Evolutionary conservation across 257 asterid genomes (phyloP).

Genomic region (Solanum pinnatisectum): DNA sequence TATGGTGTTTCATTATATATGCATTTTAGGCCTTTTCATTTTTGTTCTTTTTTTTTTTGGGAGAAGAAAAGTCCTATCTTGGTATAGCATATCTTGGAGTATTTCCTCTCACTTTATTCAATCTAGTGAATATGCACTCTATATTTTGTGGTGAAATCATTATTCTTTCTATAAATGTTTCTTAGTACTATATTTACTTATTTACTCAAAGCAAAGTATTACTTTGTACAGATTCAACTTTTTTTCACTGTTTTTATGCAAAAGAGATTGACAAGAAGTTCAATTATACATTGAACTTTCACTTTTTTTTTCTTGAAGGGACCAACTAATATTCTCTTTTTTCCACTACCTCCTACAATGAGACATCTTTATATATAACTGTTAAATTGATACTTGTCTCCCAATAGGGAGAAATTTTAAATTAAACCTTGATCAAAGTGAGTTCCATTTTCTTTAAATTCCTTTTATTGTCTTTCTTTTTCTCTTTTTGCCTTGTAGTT

Average conservation of each 20-base stretch:
- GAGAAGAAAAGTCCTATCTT: neutral
- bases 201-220: neutral
- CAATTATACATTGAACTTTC: neutral
- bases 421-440: constrained; percentile 14
- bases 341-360: neutral
- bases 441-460: neutral
- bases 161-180: neutral
- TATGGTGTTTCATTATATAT: neutral
- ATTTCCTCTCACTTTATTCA: neutral
- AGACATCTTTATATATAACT: constrained; percentile 1
- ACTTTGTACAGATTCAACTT: neutral
- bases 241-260: neutral
- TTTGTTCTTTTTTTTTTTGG: neutral
- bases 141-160: neutral
- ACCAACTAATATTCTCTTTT: neutral
- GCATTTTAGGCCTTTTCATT: neutral
- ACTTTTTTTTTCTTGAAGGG: neutral
- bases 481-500: neutral
- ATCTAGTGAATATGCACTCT: neutral
- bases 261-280: neutral
- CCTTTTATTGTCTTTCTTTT: neutral
- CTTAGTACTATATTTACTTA: neutral
- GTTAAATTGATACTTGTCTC: constrained; percentile 34
- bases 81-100: neutral
- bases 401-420: constrained; percentile 58